Evolutionary conservation across 2,329 filamentous ascomycete species (phyloP).

Genomic region (Microthyrium microscopicum): DNA sequence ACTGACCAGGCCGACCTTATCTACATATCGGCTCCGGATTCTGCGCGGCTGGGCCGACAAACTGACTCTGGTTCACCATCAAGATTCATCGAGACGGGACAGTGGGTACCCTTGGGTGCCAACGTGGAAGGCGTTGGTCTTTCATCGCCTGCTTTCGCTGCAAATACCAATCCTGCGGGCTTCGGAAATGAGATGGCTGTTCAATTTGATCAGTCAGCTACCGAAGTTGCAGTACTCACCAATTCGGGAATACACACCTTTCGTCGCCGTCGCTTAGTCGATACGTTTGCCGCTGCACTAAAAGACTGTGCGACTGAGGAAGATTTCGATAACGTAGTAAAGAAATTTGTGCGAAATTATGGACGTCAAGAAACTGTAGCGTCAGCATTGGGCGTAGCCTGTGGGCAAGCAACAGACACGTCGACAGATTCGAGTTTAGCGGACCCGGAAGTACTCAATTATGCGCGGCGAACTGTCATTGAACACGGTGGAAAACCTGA

Average conservation of each 20-base stretch:
- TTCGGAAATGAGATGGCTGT: constrained; percentile 93
- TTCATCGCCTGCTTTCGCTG: constrained; percentile 51
- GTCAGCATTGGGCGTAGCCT: constrained; percentile 83
- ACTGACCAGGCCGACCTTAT: constrained; percentile 49
- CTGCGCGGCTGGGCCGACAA: constrained; percentile 56
- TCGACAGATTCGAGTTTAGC: constrained; percentile 54
- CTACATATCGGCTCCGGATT: constrained; percentile 77
- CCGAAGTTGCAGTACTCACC: constrained; percentile 81
- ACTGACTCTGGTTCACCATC: constrained; percentile 34
- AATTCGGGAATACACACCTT: constrained; percentile 81
- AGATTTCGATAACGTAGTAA: constrained; percentile 67
- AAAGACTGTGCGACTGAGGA: constrained; percentile 44
- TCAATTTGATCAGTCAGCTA: constrained; percentile 73
- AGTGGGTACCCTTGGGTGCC: constrained; percentile 61
- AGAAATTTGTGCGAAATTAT: constrained; percentile 70
- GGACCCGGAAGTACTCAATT: constrained; percentile 73
- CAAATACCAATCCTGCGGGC: constrained; percentile 51
- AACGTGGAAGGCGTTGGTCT: constrained; percentile 64
- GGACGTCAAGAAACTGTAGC: constrained; percentile 80
- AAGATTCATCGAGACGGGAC: constrained; percentile 62
- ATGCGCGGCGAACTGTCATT: constrained; percentile 74
- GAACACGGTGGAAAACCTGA: constrained; percentile 81
- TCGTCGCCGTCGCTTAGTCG: constrained; percentile 67
- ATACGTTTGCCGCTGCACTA: constrained; percentile 76
- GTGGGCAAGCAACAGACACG: constrained; percentile 76